Evolutionary conservation across 345 rosid species (phyloP).

Genomic region (Citrus unshiu): DNA sequence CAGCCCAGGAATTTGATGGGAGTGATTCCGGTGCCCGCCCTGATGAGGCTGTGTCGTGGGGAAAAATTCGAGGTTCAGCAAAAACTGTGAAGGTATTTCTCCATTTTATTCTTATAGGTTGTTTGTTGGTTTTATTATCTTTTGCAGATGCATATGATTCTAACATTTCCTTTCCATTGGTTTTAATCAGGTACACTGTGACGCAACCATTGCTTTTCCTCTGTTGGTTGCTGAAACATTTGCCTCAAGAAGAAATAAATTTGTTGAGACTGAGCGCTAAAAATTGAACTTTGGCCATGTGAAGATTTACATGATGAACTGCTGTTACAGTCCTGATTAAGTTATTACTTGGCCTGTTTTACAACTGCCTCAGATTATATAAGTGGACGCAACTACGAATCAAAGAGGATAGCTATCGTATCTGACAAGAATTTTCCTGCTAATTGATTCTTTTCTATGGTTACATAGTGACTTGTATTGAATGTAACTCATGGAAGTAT

Average conservation of each 20-base stretch:
- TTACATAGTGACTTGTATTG: background rate
- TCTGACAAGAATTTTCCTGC: background rate
- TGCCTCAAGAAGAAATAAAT: conserved; percentile 46
- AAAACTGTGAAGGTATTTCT: conserved; percentile 70
- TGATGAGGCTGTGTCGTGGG: conserved; percentile 97
- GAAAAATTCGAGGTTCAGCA: conserved; percentile 81
- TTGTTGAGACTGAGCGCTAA: conserved; percentile 7
- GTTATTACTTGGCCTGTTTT: background rate
- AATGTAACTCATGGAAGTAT: background rate
- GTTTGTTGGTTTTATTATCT: background rate
- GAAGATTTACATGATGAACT: background rate
- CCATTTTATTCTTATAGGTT: background rate
- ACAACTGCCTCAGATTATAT: background rate
- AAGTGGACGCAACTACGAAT: background rate
- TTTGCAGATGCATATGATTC: background rate
- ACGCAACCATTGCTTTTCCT: conserved; percentile 96
- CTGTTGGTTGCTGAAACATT: conserved; percentile 91
- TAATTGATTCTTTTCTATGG: background rate
- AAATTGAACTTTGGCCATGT: background rate
- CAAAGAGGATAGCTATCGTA: background rate
- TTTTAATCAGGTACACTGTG: conserved; percentile 72
- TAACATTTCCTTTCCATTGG: background rate
- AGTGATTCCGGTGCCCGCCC: conserved; percentile 97
- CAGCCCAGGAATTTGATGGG: conserved; percentile 95
- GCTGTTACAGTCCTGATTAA: background rate